Base-by-base conservation (phyloP, 2,329 filamentous ascomycete species). In the Daldinia eschscholtzii region DNA sequence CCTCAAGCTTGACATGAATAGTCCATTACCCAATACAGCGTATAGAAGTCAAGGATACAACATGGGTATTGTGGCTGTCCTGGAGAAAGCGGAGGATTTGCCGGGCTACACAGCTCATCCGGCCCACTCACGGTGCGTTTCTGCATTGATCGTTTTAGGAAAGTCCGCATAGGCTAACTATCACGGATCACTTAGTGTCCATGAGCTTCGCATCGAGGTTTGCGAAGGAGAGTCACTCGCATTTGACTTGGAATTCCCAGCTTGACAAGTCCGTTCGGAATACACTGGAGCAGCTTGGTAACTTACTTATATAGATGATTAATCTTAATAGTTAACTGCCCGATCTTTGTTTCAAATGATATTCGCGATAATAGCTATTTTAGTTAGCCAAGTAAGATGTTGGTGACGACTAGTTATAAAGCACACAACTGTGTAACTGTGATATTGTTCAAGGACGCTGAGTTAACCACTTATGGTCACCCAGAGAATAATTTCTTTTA, bases 1-100 rank as follows among this genome's bases (percentile, higher is more conserved):
- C 42, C 26, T 76, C 7, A 80, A 79, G 46, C 61, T 83, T 4
- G 75, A 83, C 64, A 70, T 78, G 20, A 77, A 77, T 39, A 67
- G 72, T 6, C 82, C 82, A 3, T 68, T 83, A 20, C 75, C 80
- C 0, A 78, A 80, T 26, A 82, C 79, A 13, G 79, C 82, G 4
- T 76, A 80, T 35, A 77, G 82, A 41, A 79, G 81, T 20, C 79
- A 83, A 60, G 83, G 83, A 0, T 85, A 80, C 63, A 75, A 84
- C 72, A 78, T 83, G 77, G 82, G 80, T 2, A 67, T 85, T 10
- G 79, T 85, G n/a, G 82, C 83, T 4, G 76, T 83, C 5, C 64
- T 85, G 70, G 83, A 84, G 68, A 81, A 80, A 46, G 67, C 78
- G 2, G 81, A 81, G 39, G 76, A 83, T 75, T 70, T 84, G 4